These are phyloP conservation scores for Phytopythium vexans DNA, from an alignment of 352 stramenopile genomes.

Conservation along the genomic window DNA sequence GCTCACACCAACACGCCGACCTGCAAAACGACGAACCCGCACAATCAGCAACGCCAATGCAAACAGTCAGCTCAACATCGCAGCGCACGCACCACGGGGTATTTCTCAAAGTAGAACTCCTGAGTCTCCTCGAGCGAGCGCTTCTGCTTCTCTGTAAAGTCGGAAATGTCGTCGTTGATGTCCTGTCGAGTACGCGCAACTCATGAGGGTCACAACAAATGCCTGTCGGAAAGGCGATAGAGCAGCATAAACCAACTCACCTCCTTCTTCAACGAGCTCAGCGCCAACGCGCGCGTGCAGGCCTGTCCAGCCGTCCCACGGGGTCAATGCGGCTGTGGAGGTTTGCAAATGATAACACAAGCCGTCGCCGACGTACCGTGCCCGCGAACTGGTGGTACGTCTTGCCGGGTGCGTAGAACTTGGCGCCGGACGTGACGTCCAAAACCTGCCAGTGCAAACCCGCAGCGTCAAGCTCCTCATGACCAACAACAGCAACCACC, in stretches of 20 bases:
- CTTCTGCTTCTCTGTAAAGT: conserved; percentile 60
- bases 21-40: conserved; percentile 12
- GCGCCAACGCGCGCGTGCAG: conserved; percentile 67
- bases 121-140: conserved; percentile 67
- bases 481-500: background rate
- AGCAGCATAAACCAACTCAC: conserved; percentile 13
- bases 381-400: conserved; percentile 74
- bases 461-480: conserved; percentile 3
- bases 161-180: conserved; percentile 64
- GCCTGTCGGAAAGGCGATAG: conserved; percentile 1
- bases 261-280: conserved; percentile 70
- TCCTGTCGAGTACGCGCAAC: conserved; percentile 28
- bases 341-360: background rate
- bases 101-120: conserved; percentile 82
- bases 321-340: background rate
- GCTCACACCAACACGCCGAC: conserved; percentile 42
- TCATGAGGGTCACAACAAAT: background rate
- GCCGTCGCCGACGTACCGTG: conserved; percentile 27
- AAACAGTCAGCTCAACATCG: background rate
- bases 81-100: conserved; percentile 65
- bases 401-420: conserved; percentile 75
- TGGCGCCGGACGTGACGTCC: conserved; percentile 64
- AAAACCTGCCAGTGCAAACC: conserved; percentile 32
- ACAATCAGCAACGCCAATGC: background rate
- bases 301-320: conserved; percentile 20